Base-by-base conservation (phyloP, 768 basidiomycete species). In the Boletus pseudo-olivaceus region DNA sequence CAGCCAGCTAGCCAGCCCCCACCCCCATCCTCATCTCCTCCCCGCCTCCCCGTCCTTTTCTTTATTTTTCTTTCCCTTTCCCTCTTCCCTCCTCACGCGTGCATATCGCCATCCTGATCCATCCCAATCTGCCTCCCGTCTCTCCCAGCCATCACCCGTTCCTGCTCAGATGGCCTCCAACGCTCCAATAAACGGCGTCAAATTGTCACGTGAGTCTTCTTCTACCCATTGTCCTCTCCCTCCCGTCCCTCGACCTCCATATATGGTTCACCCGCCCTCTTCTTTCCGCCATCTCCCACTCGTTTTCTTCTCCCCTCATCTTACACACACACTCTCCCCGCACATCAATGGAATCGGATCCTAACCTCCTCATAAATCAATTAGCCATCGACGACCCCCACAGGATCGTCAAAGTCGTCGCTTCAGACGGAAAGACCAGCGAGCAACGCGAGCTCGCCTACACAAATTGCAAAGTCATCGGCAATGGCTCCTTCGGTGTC, bases 401-500 rank as follows among this genome's bases (percentile, higher is more conserved):
- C 73, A 91, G 91, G 77, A 82, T 97, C 67, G 88, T 96, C 78
- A 93, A 91, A 72, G 97, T 99, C 65, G 80, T 90, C 70, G 96
- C 95, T 54, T 91, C 88, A 58, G 90, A 95, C 66, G 97, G 97
- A 75, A 98, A 95, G 83, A 77, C 87, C 7, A 93, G 91, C 65
- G 88, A 90, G 47, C 87, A 89, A 58, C 81, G 82, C 66, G 89
- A 94, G 63, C 85, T 98, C 66, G 82, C 87, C 45, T 99, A 99
- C 78, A 97, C 91, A 63, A 94, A 91, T 72, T 96, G 90, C 81
- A 98, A 97, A 76, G 92, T 99, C 69, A 90, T 95, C 67, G 97
- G 97, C 52, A 98, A 99, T 69, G 97, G 97, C 73, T 96, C 93
- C 54, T 99, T 99, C 67, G 97, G 97, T 63, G 95, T 99, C 72